A percentile compares a stretch with the other conserved stretches of the same genome.
Evolutionary conservation across 306 rosid genomes (phyloP).

Genomic region (Alnus glutinosa): DNA sequence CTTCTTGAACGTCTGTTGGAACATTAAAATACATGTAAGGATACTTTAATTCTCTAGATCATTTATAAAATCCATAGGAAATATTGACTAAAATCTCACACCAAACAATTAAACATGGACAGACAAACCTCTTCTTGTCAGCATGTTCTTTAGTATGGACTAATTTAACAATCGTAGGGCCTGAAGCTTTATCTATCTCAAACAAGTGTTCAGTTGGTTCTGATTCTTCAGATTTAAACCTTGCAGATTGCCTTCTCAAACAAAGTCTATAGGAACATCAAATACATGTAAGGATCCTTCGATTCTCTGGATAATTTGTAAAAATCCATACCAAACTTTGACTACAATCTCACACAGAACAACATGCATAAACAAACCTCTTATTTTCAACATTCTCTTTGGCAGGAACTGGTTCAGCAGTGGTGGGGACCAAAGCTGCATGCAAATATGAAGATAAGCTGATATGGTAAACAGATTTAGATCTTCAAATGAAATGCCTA

Average conservation of each 20-base stretch:
- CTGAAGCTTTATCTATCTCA: slow-evolving; percentile 42
- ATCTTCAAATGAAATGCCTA: slow-evolving; percentile 9
- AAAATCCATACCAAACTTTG: slow-evolving; percentile 9
- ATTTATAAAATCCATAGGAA: slow-evolving; percentile 21
- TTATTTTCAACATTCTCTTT: slow-evolving; percentile 35
- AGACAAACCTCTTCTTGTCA: slow-evolving; percentile 58
- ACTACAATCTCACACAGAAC: slow-evolving; percentile 7
- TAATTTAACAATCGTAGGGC: slow-evolving; percentile 34
- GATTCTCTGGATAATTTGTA: neutral
- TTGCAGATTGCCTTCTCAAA: slow-evolving; percentile 54
- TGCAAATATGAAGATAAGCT: slow-evolving; percentile 21
- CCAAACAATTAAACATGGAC: slow-evolving; percentile 15
- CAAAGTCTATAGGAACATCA: slow-evolving; percentile 42
- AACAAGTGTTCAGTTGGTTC: slow-evolving; percentile 34
- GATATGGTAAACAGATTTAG: slow-evolving; percentile 5
- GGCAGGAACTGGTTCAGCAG: slow-evolving; percentile 35
- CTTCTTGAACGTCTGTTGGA: slow-evolving; percentile 53
- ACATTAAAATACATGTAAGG: slow-evolving; percentile 19
- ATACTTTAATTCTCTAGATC: slow-evolving; percentile 18
- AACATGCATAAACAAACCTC: slow-evolving; percentile 52
- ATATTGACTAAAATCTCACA: slow-evolving; percentile 14
- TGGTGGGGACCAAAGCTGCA: slow-evolving; percentile 62
- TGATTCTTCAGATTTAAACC: slow-evolving; percentile 41
- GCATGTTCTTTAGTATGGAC: slow-evolving; percentile 33
- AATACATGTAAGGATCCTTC: slow-evolving; percentile 20